phyloP scores from a whole-genome alignment of 208 protist species.

The Phytomonas serpens region DNA sequence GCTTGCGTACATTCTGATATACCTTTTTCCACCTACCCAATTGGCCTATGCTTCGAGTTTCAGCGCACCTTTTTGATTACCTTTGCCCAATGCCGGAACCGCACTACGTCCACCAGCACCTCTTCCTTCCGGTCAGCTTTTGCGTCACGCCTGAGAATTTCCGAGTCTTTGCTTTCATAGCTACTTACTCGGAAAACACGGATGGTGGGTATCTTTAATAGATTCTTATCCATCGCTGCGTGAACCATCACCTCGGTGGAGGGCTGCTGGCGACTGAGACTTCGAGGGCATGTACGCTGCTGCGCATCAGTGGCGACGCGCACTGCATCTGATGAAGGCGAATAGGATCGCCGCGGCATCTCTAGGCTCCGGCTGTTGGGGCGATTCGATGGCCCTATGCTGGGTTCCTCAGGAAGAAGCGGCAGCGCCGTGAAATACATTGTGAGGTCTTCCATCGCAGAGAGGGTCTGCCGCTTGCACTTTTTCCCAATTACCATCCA shows the following conservation, averaged over 20 bases:
- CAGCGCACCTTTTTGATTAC: slow-evolving; percentile 28
- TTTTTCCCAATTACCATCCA: slow-evolving; percentile 81
- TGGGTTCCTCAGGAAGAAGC: slow-evolving; percentile 20
- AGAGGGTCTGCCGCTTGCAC: slow-evolving; percentile 50
- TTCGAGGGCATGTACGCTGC: neutral
- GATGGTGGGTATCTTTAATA: slow-evolving; percentile 49
- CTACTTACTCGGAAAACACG: slow-evolving; percentile 38
- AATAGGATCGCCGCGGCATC: too few species aligned
- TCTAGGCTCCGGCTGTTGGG: neutral
- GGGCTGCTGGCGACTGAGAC: neutral
- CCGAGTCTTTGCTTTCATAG: neutral
- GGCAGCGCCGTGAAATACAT: slow-evolving; percentile 71
- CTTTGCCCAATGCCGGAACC: slow-evolving; percentile 48
- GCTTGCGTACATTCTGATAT: neutral
- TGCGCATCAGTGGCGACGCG: neutral
- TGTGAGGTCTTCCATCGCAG: slow-evolving; percentile 55
- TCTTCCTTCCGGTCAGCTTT: slow-evolving; percentile 14
- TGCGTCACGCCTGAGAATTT: neutral
- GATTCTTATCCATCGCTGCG: slow-evolving; percentile 19
- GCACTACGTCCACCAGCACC: slow-evolving; percentile 67
- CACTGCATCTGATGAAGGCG: neutral
- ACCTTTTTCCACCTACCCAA: neutral
- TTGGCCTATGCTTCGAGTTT: neutral
- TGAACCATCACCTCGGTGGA: neutral
- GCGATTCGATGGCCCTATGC: neutral